Evolutionary conservation across 768 basidiomycete genomes (phyloP).

Genomic region (Lentinula aciculospora): DNA sequence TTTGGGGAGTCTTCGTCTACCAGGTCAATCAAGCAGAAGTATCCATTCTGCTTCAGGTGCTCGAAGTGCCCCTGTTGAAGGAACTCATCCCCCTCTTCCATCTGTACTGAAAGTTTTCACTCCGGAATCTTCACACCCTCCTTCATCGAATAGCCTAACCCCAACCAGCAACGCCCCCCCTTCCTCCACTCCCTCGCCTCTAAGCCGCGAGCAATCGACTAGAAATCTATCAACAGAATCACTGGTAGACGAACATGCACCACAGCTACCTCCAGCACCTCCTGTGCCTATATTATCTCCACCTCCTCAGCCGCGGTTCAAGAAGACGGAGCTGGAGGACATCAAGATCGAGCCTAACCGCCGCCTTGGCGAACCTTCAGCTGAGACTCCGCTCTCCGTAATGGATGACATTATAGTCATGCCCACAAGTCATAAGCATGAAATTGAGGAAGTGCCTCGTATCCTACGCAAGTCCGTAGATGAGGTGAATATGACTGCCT

Average conservation of each 20-base stretch:
- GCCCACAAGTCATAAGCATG: neutral
- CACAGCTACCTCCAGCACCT: neutral
- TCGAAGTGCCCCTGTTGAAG: constrained; percentile 9
- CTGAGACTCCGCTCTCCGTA: neutral
- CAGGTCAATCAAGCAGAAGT: constrained; percentile 20
- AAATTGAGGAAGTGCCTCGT: neutral
- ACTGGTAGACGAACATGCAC: neutral
- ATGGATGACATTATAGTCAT: constrained; percentile 6
- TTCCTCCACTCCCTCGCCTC: constrained; percentile 17
- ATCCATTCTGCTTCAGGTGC: constrained; percentile 25
- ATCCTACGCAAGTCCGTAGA: constrained; percentile 1
- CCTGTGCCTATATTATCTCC: neutral
- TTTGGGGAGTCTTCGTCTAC: constrained; percentile 62
- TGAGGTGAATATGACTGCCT: neutral
- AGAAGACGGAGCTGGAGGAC: constrained; percentile 3
- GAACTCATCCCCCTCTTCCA: constrained; percentile 25
- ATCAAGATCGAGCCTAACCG: neutral
- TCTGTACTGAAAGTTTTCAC: constrained; percentile 14
- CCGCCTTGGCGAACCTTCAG: neutral
- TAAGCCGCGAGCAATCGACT: constrained; percentile 25
- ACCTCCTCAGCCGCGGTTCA: neutral
- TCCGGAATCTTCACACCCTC: constrained; percentile 10
- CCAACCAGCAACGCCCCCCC: constrained; percentile 1
- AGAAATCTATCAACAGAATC: constrained; percentile 7
- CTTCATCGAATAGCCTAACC: constrained; percentile 8